phyloP scores from a whole-genome alignment of 2,329 filamentous ascomycete genomes.

The Colletotrichum plurivorum region DNA sequence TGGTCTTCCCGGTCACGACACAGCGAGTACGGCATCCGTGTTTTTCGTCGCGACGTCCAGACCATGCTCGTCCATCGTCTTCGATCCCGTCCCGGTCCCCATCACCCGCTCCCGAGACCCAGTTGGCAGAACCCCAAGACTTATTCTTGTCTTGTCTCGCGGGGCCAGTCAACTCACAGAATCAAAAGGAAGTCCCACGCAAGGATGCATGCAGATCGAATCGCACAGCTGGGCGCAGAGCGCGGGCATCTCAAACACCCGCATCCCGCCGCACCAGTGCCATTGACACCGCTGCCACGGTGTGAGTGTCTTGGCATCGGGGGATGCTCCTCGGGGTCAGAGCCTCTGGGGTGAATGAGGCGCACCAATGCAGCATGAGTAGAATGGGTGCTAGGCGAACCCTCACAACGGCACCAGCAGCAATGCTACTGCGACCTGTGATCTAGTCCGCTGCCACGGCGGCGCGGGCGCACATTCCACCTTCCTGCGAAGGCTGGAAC shows the following conservation, averaged over 20 bases:
- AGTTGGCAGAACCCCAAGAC: too few species aligned
- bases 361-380: neutral
- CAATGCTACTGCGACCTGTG: slow-evolving; percentile 4
- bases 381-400: neutral
- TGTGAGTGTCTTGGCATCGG: slow-evolving; percentile 26
- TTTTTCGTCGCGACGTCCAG: slow-evolving; percentile 31
- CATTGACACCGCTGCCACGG: slow-evolving; percentile 31
- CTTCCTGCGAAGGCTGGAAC: slow-evolving; percentile 30
- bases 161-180: slow-evolving; percentile 1
- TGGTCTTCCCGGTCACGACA: slow-evolving; percentile 30
- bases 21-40: slow-evolving; percentile 15
- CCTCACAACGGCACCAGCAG: neutral
- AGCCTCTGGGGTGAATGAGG: neutral
- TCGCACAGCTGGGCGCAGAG: slow-evolving; percentile 30
- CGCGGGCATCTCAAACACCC: slow-evolving; percentile 36
- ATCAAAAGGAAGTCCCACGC: slow-evolving; percentile 10
- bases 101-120: neutral
- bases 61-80: slow-evolving; percentile 1
- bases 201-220: slow-evolving; percentile 31
- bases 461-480: slow-evolving; percentile 34
- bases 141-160: slow-evolving; percentile 10
- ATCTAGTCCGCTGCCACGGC: slow-evolving; percentile 2
- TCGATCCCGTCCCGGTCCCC: neutral
- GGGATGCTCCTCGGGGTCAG: neutral
- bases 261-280: slow-evolving; percentile 27